Conservation (phyloP, 2,329 filamentous ascomycete genomes). For the Diaporthe ampelina region DNA sequence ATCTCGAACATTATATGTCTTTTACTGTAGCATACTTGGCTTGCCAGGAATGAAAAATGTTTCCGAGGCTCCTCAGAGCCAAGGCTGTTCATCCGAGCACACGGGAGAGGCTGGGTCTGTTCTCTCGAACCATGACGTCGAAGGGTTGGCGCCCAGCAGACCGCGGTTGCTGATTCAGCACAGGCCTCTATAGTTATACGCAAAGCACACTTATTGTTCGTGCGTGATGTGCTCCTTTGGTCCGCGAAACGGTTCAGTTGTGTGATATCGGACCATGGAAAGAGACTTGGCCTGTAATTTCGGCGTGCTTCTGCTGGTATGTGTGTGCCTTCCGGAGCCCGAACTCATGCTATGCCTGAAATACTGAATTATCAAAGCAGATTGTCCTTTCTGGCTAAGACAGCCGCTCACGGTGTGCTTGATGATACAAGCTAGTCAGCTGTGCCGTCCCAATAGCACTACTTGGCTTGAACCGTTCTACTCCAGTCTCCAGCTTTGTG, state of each 20-base stretch:
- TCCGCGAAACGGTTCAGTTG: neutral
- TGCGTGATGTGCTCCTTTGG: neutral
- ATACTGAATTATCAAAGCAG: neutral
- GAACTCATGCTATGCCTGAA: neutral
- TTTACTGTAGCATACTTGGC: neutral
- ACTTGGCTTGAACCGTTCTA: neutral
- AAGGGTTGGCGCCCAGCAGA: conserved; percentile 2
- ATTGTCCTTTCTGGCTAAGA: neutral
- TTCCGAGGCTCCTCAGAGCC: neutral
- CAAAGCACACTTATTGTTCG: too few relatives aligned
- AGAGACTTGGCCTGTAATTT: neutral
- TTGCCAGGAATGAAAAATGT: neutral
- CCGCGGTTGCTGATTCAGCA: neutral
- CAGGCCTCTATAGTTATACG: neutral
- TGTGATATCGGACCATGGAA: neutral
- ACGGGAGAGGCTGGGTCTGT: neutral
- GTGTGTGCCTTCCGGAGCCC: neutral
- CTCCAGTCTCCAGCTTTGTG: neutral
- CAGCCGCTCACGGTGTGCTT: neutral
- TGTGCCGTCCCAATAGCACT: neutral
- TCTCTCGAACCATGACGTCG: conserved; percentile 9
- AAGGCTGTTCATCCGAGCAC: conserved; percentile 17
- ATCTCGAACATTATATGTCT: neutral
- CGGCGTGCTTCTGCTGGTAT: neutral
- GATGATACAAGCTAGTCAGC: neutral